phyloP scores from a whole-genome alignment of 1,139 yeast genomes.

The Candida gigantensis region DNA sequence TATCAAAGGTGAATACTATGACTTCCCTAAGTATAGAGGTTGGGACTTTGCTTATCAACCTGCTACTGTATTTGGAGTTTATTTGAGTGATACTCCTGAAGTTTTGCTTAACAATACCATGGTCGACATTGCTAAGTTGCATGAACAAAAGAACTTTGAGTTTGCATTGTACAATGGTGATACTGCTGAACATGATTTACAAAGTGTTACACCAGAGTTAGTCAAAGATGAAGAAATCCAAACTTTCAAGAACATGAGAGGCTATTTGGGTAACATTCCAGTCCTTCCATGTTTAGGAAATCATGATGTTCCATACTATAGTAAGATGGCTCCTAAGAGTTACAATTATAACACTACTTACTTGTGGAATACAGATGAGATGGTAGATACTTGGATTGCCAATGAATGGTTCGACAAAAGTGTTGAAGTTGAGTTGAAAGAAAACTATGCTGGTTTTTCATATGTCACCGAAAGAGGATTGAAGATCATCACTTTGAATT shows the following conservation, averaged over 20 bases:
- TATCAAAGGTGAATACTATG: slow-evolving; percentile 42
- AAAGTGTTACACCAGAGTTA: slow-evolving; percentile 45
- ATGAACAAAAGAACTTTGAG: slow-evolving; percentile 43
- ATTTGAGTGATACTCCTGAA: slow-evolving; percentile 67
- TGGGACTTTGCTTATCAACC: slow-evolving; percentile 47
- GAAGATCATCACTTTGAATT: slow-evolving; percentile 63
- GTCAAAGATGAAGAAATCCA: slow-evolving; percentile 55
- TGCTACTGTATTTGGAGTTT: slow-evolving; percentile 64
- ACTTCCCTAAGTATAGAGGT: slow-evolving; percentile 37
- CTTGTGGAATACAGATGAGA: slow-evolving; percentile 58
- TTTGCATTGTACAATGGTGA: slow-evolving; percentile 73
- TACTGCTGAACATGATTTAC: slow-evolving; percentile 52
- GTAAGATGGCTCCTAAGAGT: slow-evolving; percentile 58
- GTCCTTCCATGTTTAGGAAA: slow-evolving; percentile 68
- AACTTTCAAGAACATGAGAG: slow-evolving; percentile 55
- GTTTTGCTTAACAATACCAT: slow-evolving; percentile 57
- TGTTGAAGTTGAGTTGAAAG: slow-evolving; percentile 20
- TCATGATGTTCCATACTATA: slow-evolving; percentile 77
- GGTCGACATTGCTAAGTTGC: slow-evolving; percentile 40
- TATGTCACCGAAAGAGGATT: slow-evolving; percentile 57
- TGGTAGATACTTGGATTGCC: slow-evolving; percentile 59
- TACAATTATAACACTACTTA: slow-evolving; percentile 46
- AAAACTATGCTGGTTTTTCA: slow-evolving; percentile 65
- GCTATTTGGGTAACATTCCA: slow-evolving; percentile 53
- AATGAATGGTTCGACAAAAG: slow-evolving; percentile 38